Conservation (phyloP, 192 early-diverging fungal species). For the Podila clonocystis region DNA sequence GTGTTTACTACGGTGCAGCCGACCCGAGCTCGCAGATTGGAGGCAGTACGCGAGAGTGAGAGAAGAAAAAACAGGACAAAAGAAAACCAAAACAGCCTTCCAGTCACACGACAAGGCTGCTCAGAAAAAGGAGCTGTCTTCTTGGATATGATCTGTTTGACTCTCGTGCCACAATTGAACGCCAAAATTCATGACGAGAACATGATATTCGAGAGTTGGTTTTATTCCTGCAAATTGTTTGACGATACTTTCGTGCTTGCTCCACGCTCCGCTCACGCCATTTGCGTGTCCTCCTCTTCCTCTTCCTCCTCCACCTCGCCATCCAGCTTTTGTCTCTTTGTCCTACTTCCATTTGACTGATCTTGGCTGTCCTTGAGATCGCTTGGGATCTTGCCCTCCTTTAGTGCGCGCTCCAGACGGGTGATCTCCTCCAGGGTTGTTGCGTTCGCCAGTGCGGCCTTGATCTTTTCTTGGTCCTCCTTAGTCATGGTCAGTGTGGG, state of each 20-base stretch:
- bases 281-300: conserved; percentile 18
- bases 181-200: too few species aligned
- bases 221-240: conserved; percentile 6
- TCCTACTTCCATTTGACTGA: conserved; percentile 11
- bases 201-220: too few species aligned
- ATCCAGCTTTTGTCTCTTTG: conserved; percentile 23
- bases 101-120: too few species aligned
- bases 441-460: conserved; percentile 77
- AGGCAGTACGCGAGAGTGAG: too few species aligned
- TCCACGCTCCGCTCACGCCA: conserved; percentile 2
- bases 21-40: too few species aligned
- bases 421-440: conserved; percentile 81
- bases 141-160: too few species aligned
- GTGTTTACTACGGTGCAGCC: too few species aligned
- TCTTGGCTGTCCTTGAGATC: conserved; percentile 31
- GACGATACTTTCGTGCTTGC: too few species aligned
- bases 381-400: conserved; percentile 64
- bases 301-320: conserved; percentile 26
- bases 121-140: too few species aligned
- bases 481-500: conserved; percentile 65
- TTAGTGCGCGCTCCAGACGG: conserved; percentile 73
- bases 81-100: too few species aligned
- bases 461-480: conserved; percentile 78
- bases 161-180: too few species aligned
- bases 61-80: too few species aligned